Percentiles rank a stretch among this genome's conserved stretches.
These are phyloP conservation scores for Novymonas esmeraldas DNA, from an alignment of 208 protist genomes.

Conservation along the genomic window DNA sequence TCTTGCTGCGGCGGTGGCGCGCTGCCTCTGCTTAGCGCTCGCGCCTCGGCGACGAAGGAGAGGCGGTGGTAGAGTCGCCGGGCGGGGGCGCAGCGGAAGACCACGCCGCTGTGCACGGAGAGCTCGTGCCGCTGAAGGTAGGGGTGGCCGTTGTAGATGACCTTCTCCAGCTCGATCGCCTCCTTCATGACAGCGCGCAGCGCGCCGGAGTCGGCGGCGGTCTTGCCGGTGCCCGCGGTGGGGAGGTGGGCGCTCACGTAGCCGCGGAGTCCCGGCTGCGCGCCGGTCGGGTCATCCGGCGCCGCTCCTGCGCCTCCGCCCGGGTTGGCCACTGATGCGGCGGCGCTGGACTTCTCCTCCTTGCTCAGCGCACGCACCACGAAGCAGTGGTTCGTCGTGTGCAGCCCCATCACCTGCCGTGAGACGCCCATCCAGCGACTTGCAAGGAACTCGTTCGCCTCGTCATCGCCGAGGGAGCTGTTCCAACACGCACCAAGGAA, in stretches of 20 bases:
- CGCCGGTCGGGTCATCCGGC: neutral
- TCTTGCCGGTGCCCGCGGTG: neutral
- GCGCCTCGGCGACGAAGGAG: constrained; percentile 26
- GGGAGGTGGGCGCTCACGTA: neutral
- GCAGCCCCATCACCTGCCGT: constrained; percentile 42
- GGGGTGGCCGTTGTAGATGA: constrained; percentile 39
- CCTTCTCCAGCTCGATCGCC: constrained; percentile 32
- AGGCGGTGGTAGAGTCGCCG: constrained; percentile 54
- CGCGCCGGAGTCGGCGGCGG: constrained; percentile 2
- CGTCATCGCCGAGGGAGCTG: constrained; percentile 40
- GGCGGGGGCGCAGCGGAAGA: constrained; percentile 53
- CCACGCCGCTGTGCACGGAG: constrained; percentile 45
- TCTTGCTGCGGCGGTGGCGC: constrained; percentile 5
- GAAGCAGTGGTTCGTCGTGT: constrained; percentile 61
- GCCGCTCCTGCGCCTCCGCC: neutral
- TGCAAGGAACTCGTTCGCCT: constrained; percentile 39
- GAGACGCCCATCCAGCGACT: constrained; percentile 65
- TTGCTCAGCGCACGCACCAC: constrained; percentile 32
- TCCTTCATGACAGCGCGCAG: constrained; percentile 40
- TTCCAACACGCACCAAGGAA: constrained; percentile 64
- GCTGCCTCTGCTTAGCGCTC: constrained; percentile 18
- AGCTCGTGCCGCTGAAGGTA: constrained; percentile 50
- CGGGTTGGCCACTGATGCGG: neutral
- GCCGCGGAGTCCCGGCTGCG: constrained; percentile 4
- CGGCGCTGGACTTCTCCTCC: constrained; percentile 16